Evolutionary conservation across 306 rosid genomes (phyloP), one percentile per base, ranked within the genome.

Genomic region (Rosa rugosa): DNA sequence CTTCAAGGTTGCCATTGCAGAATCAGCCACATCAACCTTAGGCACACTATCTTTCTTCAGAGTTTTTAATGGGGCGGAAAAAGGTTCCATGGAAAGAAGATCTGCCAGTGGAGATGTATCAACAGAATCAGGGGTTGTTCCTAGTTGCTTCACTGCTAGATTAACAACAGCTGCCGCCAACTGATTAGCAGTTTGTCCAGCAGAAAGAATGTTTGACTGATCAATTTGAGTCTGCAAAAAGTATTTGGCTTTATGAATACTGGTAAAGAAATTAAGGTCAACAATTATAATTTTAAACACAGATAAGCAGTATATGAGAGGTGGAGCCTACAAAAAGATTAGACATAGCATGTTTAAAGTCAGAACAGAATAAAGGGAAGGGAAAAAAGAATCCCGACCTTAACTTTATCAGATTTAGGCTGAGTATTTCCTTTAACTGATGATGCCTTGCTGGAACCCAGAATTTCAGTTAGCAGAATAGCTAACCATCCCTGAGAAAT

Each of bases 401-500:
- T 95, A 82, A 92, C 91, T 69, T 88, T 84, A 82, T 90, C 93
- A 79, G 80, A 84, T 81, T 87, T 86, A 47, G 90, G 91, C 73
- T 85, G 92, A 82, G 70, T 75, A 66, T 71, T 81, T 85, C 87
- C 92, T 79, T 92, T 95, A 74, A 75, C 89, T 79, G 83, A 84
- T 82, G 88, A 81, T 54, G 84, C 88, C 84, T 90, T 90, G 80
- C 74, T 80, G 78, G 89, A 84, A 47, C 77, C 85, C 50, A 84
- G 88, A 63, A 85, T 85, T 86, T 92, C 96, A 72, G 83, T 83
- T 75, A 95, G 85, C 56, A 95, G 82, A 80, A 91, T 75, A 79
- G 90, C 94, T 73, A 95, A 82, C 99, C 99, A 92, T 63, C 91
- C 99, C 85, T 92, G 98, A 79, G 99, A 92, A 79, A 91, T 83